Base-by-base conservation (phyloP, 768 basidiomycete species). In the Cytidiella melzeri region DNA sequence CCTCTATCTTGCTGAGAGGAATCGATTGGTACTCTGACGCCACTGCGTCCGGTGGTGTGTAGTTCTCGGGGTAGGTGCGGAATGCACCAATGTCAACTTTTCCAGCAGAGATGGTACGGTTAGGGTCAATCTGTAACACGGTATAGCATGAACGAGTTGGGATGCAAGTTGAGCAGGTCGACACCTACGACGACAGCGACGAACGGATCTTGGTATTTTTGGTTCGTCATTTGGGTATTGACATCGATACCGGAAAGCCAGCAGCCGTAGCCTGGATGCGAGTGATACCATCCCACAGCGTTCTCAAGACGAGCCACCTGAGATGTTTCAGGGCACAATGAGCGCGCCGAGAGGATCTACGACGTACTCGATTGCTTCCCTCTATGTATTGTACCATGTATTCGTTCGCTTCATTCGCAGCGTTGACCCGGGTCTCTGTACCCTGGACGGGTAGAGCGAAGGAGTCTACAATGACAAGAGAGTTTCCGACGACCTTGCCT, bases 201-300 rank as follows among this genome's bases (percentile, higher is more conserved):
- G 63, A 97, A 99, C 2, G 95, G 95, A 67, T 99, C 95, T 65
- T 89, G 87, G 71, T 81, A 93, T 61, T 85, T 86, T 61, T 99
- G 95, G 64, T 97, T 94, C 60, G 82, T 92, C 71, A 89, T 78
- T 63, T 99, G 96, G 0, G 96, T 99, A 64, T 87, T 90, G 51
- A 98, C 96, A 61, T 99, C 96, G 69, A 99, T 98, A 21, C 96
- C 96, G 11, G 94, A 97, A 7, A 99, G 71, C 96, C 96, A 99
- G 67, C 96, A 99, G 15, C 96, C 96, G 63, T 98, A 99, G 12
- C 96, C 96, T 4, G 96, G 96, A 71, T 99, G 96, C 13, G 92
- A 95, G 66, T 96, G 92, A 64, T 96, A 96, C 92, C 92, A 95
- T n/a, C 92, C 92, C 56, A 94, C 88, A 5, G 83, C 84, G 63